Percentiles rank a stretch among this genome's conserved stretches.
Conservation (phyloP, 345 rosid genomes). For the Eucalyptus guilfoylei region DNA sequence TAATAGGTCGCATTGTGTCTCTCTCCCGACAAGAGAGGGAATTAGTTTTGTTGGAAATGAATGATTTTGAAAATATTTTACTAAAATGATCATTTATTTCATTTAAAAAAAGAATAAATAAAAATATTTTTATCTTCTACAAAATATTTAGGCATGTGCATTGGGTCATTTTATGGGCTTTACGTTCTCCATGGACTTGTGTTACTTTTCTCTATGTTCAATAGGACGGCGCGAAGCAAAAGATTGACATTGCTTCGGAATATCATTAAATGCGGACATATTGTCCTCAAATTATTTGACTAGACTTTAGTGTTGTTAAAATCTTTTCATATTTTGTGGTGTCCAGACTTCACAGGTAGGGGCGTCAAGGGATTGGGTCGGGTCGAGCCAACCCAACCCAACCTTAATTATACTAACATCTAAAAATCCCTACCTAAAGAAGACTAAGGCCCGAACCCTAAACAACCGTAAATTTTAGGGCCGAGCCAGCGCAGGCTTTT, state of each 20-base stretch:
- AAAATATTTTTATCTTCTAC: neutral
- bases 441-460: rapidly evolving
- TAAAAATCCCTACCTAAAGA: rapidly evolving
- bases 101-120: no score
- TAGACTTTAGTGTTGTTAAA: neutral
- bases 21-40: rapidly evolving
- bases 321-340: neutral
- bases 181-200: neutral
- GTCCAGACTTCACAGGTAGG: rapidly evolving
- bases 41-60: rapidly evolving
- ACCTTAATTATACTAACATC: neutral
- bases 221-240: rapidly evolving
- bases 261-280: neutral
- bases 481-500: rapidly evolving
- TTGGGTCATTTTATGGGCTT: neutral
- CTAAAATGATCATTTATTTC: rapidly evolving
- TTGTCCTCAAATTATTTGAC: no score
- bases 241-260: neutral
- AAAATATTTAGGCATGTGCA: neutral
- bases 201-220: neutral
- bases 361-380: rapidly evolving
- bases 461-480: no score
- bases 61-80: no score
- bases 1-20: rapidly evolving
- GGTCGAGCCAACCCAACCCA: rapidly evolving